Evolutionary conservation across 1,284 basidiomycete genomes (phyloP).

Genomic region (Ganoderma lingzhi): DNA sequence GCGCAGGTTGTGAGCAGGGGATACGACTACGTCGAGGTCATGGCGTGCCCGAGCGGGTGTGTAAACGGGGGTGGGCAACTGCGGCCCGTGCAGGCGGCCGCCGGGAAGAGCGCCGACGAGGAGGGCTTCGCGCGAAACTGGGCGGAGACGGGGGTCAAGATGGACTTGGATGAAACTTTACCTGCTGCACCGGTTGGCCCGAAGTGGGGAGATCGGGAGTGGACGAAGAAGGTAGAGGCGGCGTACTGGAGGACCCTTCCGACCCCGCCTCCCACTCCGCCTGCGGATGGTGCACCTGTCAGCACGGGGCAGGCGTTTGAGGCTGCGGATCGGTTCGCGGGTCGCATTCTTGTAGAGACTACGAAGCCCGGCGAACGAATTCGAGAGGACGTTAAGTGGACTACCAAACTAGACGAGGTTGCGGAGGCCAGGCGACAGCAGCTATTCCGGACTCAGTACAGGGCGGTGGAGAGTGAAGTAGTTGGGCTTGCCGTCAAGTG

Average conservation of each 20-base stretch:
- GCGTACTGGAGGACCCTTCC: slow-evolving; percentile 74
- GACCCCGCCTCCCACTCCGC: slow-evolving; percentile 56
- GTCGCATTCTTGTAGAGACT: slow-evolving; percentile 22
- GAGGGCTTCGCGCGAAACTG: slow-evolving; percentile 69
- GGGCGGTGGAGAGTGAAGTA: slow-evolving; percentile 89
- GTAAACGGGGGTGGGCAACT: slow-evolving; percentile 98
- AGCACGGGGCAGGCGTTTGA: slow-evolving; percentile 14
- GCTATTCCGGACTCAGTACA: slow-evolving; percentile 85
- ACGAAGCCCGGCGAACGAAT: slow-evolving; percentile 3
- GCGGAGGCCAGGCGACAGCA: slow-evolving; percentile 51
- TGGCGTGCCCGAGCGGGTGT: slow-evolving; percentile 98
- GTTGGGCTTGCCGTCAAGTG: slow-evolving; percentile 48
- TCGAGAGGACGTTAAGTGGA: slow-evolving; percentile 36
- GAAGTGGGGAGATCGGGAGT: slow-evolving; percentile 81
- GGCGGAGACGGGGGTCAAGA: slow-evolving; percentile 56
- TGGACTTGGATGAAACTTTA: slow-evolving; percentile 47
- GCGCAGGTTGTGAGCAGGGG: slow-evolving; percentile 56
- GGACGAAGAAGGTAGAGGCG: slow-evolving; percentile 80
- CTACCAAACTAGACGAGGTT: slow-evolving; percentile 47
- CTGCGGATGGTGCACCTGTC: slow-evolving; percentile 15
- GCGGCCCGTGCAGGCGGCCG: slow-evolving; percentile 51
- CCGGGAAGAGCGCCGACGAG: slow-evolving; percentile 51
- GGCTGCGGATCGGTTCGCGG: slow-evolving; percentile 25
- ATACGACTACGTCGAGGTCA: slow-evolving; percentile 98
- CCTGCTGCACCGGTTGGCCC: slow-evolving; percentile 43